These are phyloP conservation scores for Podospora pseudocomata DNA, from an alignment of 495 filamentous ascomycete genomes.

Conservation along the genomic window DNA sequence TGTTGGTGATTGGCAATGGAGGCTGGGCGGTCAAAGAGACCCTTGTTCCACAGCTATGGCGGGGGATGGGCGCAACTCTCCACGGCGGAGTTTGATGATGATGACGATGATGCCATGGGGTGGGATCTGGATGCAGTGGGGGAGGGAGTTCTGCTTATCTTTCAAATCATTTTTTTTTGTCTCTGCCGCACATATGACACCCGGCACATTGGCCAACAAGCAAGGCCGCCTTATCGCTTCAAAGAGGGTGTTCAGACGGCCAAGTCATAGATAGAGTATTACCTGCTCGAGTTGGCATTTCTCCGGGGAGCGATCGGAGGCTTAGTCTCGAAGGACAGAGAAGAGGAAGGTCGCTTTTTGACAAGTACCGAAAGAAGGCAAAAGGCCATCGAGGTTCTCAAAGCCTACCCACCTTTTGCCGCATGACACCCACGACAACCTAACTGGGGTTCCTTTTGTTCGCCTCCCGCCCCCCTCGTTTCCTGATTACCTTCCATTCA, in stretches of 20 bases:
- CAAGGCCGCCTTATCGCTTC: not conserved
- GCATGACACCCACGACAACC: not conserved
- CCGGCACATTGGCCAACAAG: not conserved
- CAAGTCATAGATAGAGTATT: not conserved
- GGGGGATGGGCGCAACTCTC: not conserved
- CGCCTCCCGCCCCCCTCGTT: not conserved
- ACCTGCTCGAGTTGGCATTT: not conserved
- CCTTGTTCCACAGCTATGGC: not conserved
- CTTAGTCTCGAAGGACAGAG: not conserved
- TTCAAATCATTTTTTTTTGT: too few relatives aligned
- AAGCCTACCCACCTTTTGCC: not conserved
- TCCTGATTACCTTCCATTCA: not conserved
- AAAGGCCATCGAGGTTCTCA: conserved; percentile 14
- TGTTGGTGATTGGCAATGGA: conserved; percentile 4
- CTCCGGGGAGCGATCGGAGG: not conserved
- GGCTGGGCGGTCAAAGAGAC: conserved; percentile 2
- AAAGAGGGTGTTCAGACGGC: not conserved
- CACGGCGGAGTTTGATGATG: not conserved
- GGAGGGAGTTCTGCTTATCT: not conserved
- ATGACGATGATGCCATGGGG: not conserved
- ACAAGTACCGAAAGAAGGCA: not conserved
- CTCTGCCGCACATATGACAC: not conserved
- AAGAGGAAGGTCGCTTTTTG: not conserved
- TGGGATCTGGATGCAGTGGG: too few relatives aligned
- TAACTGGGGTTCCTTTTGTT: not conserved